These are phyloP conservation scores for Prunus fruticosa DNA, from an alignment of 306 rosid species.

Conservation along the genomic window DNA sequence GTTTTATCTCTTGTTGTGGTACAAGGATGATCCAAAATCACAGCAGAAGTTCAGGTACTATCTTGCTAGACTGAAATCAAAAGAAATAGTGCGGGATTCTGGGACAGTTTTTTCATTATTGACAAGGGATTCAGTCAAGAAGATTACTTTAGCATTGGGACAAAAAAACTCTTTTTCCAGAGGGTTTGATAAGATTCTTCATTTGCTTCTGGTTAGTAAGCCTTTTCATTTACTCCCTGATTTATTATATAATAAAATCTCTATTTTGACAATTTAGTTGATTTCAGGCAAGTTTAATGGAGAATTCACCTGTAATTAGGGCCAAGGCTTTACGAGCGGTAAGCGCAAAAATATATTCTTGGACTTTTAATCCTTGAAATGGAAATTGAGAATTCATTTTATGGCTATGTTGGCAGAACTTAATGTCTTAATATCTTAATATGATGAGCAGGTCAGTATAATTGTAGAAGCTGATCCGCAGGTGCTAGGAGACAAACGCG, in stretches of 20 bases:
- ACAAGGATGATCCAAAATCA: conserved; percentile 82
- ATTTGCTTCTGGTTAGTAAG: conserved; percentile 81
- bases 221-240: conserved; percentile 19
- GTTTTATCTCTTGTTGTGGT: conserved; percentile 95
- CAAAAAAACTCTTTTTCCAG: conserved; percentile 87
- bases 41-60: conserved; percentile 60
- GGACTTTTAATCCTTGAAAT: conserved; percentile 14
- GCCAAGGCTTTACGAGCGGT: conserved; percentile 98
- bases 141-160: conserved; percentile 74
- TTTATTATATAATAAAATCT: conserved; percentile 19
- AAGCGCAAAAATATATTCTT: conserved; percentile 26
- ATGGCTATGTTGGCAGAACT: neutral
- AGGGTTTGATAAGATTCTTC: conserved; percentile 93
- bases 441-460: conserved; percentile 81
- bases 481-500: conserved; percentile 86
- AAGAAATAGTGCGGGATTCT: conserved; percentile 76
- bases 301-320: conserved; percentile 88
- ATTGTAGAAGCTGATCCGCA: conserved; percentile 99
- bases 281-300: conserved; percentile 77
- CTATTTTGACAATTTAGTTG: conserved; percentile 19
- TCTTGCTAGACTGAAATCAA: conserved; percentile 85
- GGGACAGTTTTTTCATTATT: conserved; percentile 57
- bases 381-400: conserved; percentile 19
- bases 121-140: conserved; percentile 73
- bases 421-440: conserved; percentile 15